Evolutionary conservation across 2,329 filamentous ascomycete species (phyloP), one percentile per base, ranked within the genome.

Genomic region (Monilinia aucupariae): DNA sequence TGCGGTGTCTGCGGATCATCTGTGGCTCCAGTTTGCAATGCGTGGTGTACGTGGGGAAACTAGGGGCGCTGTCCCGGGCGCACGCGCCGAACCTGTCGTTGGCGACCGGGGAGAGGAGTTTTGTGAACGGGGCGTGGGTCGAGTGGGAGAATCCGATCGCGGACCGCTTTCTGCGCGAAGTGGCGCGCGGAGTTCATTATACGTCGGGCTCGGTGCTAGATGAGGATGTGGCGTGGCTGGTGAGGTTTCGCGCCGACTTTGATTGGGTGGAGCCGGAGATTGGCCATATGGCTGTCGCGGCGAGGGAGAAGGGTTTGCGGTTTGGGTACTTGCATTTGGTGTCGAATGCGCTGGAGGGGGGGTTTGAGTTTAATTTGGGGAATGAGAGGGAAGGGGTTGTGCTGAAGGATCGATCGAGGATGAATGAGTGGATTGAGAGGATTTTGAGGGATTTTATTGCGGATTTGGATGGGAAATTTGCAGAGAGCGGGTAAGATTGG

Each of bases 221-320:
- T 34, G 53, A 56, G 8, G 53, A 45, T 47, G 27, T 32, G 1
- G 6, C 3, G 39, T 56, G 53, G 53, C 10, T 56, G 22, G 41
- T 22, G 20, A 17, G n/a, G 6, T 1, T 2, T 7, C 22, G 20
- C 4, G 41, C 4, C 17, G 17, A 13, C 17, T 55, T 55, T 32
- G 41, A 5, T n/a, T 55, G 53, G 53, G 53, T 55, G 20, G 53
- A 55, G 1, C 53, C 53, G 0, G 53, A 55, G 53, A 55, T 55
- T 55, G 53, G 53, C 17, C 53, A 56, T 47, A 56, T 56, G 53
- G 53, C 53, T 56, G 2, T 47, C 2, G 53, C 27, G 53, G 53
- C 25, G 53, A 34, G 20, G 41, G 39, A 56, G 10, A 17, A 1
- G 12, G n/a, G 27, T 0, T 20, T 56, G 1, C 22, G 20, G 27